Percentiles rank a stretch among this genome's conserved stretches.
These are phyloP conservation scores for Trypanosoma scelopori DNA, from an alignment of 208 protist genomes.

Conservation along the genomic window DNA sequence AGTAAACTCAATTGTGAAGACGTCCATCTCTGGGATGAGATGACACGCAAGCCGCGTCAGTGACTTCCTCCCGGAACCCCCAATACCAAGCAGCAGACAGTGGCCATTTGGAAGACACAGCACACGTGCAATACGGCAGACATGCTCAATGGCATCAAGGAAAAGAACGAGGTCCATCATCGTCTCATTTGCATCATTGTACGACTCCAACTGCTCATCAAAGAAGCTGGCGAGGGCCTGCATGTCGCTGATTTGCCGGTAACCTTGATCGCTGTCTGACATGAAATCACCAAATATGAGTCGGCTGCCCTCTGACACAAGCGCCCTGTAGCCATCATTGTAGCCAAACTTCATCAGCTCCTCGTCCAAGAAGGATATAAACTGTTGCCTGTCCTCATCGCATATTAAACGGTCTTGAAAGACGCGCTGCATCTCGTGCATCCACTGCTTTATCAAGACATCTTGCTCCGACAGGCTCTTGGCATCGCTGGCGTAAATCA, in stretches of 20 bases:
- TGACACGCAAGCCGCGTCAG: slow-evolving; percentile 94
- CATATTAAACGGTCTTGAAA: slow-evolving; percentile 95
- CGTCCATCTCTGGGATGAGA: slow-evolving; percentile 92
- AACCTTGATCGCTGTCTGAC: slow-evolving; percentile 58
- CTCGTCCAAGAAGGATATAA: slow-evolving; percentile 69
- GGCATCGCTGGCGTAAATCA: slow-evolving; percentile 87
- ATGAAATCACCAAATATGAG: slow-evolving; percentile 96
- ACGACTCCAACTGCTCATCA: slow-evolving; percentile 85
- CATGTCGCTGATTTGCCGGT: slow-evolving; percentile 92
- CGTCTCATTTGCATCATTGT: slow-evolving; percentile 94
- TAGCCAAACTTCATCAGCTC: slow-evolving; percentile 69
- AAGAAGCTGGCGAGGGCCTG: slow-evolving; percentile 61
- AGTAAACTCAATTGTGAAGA: slow-evolving; percentile 96
- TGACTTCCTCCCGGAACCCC: slow-evolving; percentile 96
- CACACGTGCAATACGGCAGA: slow-evolving; percentile 95
- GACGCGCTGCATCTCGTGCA: slow-evolving; percentile 95
- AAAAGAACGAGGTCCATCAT: slow-evolving; percentile 97
- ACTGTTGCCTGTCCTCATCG: slow-evolving; percentile 81
- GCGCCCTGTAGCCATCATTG: slow-evolving; percentile 48
- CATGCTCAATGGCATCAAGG: slow-evolving; percentile 96
- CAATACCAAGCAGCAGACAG: slow-evolving; percentile 96
- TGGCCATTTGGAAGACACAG: slow-evolving; percentile 94
- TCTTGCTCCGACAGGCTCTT: slow-evolving; percentile 59
- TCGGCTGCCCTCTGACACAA: slow-evolving; percentile 61
- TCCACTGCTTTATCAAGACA: slow-evolving; percentile 92